These are phyloP conservation scores for Geoglossum cookeanum DNA, from an alignment of 2,329 filamentous ascomycete genomes.

Conservation along the genomic window DNA sequence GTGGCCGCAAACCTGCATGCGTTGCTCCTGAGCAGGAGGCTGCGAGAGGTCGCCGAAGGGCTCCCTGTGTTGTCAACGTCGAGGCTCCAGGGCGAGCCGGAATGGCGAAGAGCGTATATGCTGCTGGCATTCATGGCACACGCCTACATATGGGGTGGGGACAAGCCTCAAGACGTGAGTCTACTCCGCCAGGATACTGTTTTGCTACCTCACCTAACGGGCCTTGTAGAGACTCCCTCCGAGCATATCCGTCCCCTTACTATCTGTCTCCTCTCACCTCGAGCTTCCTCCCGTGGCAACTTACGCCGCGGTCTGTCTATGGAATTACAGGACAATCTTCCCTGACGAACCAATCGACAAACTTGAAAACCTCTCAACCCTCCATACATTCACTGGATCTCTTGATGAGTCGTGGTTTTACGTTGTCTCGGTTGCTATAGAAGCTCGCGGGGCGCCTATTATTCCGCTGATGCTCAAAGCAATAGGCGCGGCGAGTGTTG, in stretches of 20 bases:
- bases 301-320: slow-evolving; percentile 77
- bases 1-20: slow-evolving; percentile 71
- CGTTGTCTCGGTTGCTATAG: slow-evolving; percentile 83
- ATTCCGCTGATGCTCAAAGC: slow-evolving; percentile 79
- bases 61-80: slow-evolving; percentile 70
- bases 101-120: slow-evolving; percentile 80
- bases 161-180: slow-evolving; percentile 49
- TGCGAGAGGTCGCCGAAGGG: slow-evolving; percentile 60
- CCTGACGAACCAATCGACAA: slow-evolving; percentile 61
- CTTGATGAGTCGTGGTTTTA: slow-evolving; percentile 99
- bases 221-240: slow-evolving; percentile 44
- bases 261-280: slow-evolving; percentile 55
- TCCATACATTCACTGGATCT: slow-evolving; percentile 83
- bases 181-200: not conserved
- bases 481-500: slow-evolving; percentile 55
- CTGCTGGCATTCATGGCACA: slow-evolving; percentile 65
- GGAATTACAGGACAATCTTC: slow-evolving; percentile 95
- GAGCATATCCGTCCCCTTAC: slow-evolving; percentile 63
- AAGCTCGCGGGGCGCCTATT: slow-evolving; percentile 73
- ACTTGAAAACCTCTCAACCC: slow-evolving; percentile 70
- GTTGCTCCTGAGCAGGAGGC: slow-evolving; percentile 64
- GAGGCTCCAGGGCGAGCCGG: slow-evolving; percentile 61
- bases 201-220: not conserved
- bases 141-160: slow-evolving; percentile 77
- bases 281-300: slow-evolving; percentile 86